Evolutionary conservation across 1,284 basidiomycete genomes (phyloP).

Genomic region (Termitomyces sp.): DNA sequence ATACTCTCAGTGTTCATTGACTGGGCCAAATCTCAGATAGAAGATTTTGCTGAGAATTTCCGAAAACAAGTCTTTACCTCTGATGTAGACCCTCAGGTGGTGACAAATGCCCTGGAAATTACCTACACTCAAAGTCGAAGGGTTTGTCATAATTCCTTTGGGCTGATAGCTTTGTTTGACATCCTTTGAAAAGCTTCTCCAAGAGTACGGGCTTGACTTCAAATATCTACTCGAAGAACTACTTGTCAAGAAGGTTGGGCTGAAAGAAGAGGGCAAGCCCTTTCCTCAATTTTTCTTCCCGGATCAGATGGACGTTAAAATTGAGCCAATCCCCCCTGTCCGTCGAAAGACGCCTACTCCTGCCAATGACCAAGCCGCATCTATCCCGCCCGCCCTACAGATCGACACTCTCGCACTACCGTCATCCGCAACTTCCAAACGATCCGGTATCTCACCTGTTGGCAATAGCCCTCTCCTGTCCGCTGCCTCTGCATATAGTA

Average conservation of each 20-base stretch:
- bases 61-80: slow-evolving; percentile 87
- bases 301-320: slow-evolving; percentile 31
- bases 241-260: slow-evolving; percentile 43
- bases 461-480: slow-evolving; percentile 17
- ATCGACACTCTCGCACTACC: slow-evolving; percentile 17
- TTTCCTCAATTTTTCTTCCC: slow-evolving; percentile 30
- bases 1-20: slow-evolving; percentile 74
- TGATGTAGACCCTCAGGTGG: slow-evolving; percentile 61
- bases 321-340: slow-evolving; percentile 17
- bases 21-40: slow-evolving; percentile 89
- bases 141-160: slow-evolving; percentile 36
- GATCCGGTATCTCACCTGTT: slow-evolving; percentile 11
- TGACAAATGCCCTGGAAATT: slow-evolving; percentile 74
- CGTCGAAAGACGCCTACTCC: slow-evolving; percentile 21
- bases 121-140: slow-evolving; percentile 77
- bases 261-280: slow-evolving; percentile 30
- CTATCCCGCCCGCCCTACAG: slow-evolving; percentile 12
- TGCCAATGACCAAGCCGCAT: slow-evolving; percentile 16
- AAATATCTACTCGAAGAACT: slow-evolving; percentile 77
- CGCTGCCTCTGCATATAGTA: slow-evolving; percentile 24
- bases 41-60: slow-evolving; percentile 82
- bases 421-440: slow-evolving; percentile 12
- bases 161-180: background rate
- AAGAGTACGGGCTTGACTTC: slow-evolving; percentile 92
- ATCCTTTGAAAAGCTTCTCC: slow-evolving; percentile 54